Base-by-base conservation (phyloP, 257 asterid genomes). In the Solanum arcanum region DNA sequence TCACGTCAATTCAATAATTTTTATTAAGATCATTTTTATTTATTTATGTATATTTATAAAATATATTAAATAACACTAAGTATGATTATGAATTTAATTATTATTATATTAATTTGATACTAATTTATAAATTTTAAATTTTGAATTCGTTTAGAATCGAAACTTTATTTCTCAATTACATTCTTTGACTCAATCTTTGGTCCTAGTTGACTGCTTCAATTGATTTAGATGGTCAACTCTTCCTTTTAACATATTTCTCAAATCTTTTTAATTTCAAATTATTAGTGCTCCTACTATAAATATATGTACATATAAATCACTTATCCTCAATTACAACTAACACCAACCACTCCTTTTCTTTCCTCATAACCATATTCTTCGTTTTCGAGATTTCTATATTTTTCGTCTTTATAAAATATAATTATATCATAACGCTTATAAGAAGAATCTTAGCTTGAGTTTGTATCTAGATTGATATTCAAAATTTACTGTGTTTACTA, bases 21-120 rank as follows among this genome's bases (percentile, higher is more conserved):
- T 68, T 27, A 2, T 27, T 0, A 2, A 66, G 0, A 66, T 66
- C 0, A 4, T 9, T n/a, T 62, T 0, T 0, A 2, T 25, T 0
- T 2, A 12, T 12, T 25, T 25, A 25, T 27, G 9, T 14, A 27
- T 27, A 18, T 56, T 18, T 56, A 27, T 5, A 66, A 12, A 66
- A 27, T 5, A 2, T 66, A 27, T 27, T 3, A 66, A 66, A 13
- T 66, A 13, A 25, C 5, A 12, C 25, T 3, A n/a, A 16, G 5
- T 66, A 25, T 66, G 3, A 66, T 12, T 25, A 66, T 15, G 2
- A 66, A 27, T 66, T 25, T 27, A 6, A 4, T 25, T 12, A 66
- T 13, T 25, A 66, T 27, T 12, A 66, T 27, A 66, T 66, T 64
- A n/a, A n/a, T 25, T 64, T 64, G 3, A 25, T 62, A 62, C 12